Evolutionary conservation across 805 yeast species (phyloP).

Genomic region (Isabelozyma gotoi): DNA sequence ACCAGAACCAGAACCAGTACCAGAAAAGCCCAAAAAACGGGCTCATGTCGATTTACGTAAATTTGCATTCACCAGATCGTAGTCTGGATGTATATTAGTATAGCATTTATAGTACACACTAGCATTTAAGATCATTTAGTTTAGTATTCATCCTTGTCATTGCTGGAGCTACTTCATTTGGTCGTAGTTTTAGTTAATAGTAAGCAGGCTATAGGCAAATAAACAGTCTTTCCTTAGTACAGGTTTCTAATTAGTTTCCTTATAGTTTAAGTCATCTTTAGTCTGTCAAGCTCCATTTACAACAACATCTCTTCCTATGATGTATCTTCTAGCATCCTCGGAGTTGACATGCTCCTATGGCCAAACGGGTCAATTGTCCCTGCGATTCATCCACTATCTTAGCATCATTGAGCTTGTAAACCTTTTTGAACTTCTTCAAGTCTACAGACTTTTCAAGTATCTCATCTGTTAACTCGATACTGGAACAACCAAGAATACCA

Average conservation of each 20-base stretch:
- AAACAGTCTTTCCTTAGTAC: too few relatives aligned
- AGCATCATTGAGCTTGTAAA: constrained; percentile 36
- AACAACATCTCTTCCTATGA: not conserved
- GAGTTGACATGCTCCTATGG: constrained; percentile 48
- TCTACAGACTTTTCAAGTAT: constrained; percentile 19
- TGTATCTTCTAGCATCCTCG: constrained; percentile 36
- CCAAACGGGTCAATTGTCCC: constrained; percentile 35
- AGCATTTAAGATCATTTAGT: not conserved
- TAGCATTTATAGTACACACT: not conserved
- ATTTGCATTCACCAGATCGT: constrained; percentile 2
- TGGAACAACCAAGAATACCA: constrained; percentile 10
- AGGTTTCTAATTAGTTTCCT: too few relatives aligned
- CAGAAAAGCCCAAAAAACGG: not conserved
- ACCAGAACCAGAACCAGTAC: not conserved
- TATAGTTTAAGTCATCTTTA: too few relatives aligned
- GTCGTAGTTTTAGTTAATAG: too few relatives aligned
- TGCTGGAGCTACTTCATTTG: too few relatives aligned
- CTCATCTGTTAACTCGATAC: constrained; percentile 22
- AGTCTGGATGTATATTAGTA: too few relatives aligned
- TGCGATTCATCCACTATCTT: constrained; percentile 16
- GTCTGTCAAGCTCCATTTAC: too few relatives aligned
- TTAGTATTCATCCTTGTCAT: too few relatives aligned
- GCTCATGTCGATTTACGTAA: not conserved
- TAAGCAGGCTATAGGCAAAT: too few relatives aligned
- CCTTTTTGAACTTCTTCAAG: constrained; percentile 29